Base-by-base conservation (phyloP, 306 rosid genomes). In the Hippophae gyantsensis region DNA sequence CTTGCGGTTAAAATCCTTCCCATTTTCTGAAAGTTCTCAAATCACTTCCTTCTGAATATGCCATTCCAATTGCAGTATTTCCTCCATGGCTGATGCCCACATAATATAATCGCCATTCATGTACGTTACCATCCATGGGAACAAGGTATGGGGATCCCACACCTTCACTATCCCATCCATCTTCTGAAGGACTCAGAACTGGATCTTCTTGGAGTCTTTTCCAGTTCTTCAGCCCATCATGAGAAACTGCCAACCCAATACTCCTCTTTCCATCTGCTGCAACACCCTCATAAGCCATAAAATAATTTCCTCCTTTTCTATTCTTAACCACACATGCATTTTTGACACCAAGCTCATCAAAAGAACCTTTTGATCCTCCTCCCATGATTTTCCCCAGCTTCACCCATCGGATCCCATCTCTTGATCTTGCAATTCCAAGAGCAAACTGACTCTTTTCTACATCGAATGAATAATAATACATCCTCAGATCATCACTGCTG, bases 381-480 rank as follows among this genome's bases (percentile, higher is more conserved):
- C 54, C 62, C 6, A 83, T 69, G 48, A 83, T 82, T 55, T 79
- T 86, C 71, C 95, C 89, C 66, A 86, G 53, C 60, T 86, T 86
- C 52, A 86, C 60, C 95, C 95, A 89, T 73, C 56, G 81, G 13
- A 83, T 81, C 48, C 92, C 97, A 74, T 89, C 97, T 68, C 89
- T 86, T 40, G 92, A 86, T 72, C 97, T 89, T 5, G 92, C 85
- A 50, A 86, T 70, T n/a, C 97, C 95, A 57, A 86, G 43, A 6
- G 72, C 67, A 68, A 79, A 81, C 7, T 81, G 69, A 52, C 84
- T 82, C 9, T 61, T 79, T 43, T 65, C 75, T 13, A 52, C 51
- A 66, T 89, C 87, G 63, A 85, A 81, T 9, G 95, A 86, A 71
- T 89, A 95, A 58, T 89, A 89, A 58, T 89, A 89, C 86, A 89